A percentile compares a stretch with the other conserved stretches of the same genome.
phyloP scores from a whole-genome alignment of 2,329 filamentous ascomycete genomes.

The Sphaerulina musiva region DNA sequence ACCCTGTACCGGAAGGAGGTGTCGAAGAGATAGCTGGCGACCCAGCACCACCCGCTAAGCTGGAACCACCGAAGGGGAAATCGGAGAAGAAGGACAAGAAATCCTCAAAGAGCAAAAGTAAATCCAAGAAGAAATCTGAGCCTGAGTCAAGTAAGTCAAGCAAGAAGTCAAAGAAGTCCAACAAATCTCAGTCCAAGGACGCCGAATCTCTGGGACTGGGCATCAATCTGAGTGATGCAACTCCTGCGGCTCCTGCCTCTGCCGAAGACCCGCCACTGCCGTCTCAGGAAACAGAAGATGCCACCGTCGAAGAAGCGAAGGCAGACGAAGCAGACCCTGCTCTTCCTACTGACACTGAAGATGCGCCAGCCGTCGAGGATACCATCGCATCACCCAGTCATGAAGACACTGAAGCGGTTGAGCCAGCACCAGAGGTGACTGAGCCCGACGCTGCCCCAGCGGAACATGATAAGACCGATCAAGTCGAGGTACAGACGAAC shows the following conservation, averaged over 20 bases:
- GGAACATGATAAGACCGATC: background rate
- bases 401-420: background rate
- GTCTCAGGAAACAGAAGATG: background rate
- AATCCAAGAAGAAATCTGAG: background rate
- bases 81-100: conserved; percentile 6
- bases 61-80: background rate
- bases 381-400: background rate
- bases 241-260: conserved; percentile 1
- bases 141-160: conserved; percentile 4
- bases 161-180: conserved; percentile 15
- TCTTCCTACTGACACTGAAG: background rate
- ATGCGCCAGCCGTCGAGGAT: background rate
- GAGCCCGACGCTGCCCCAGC: background rate
- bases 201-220: conserved; percentile 12
- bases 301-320: background rate
- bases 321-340: background rate
- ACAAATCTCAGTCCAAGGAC: conserved; percentile 8
- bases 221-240: conserved; percentile 12
- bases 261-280: background rate
- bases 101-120: conserved; percentile 6
- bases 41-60: background rate
- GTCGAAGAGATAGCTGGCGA: background rate
- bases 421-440: background rate
- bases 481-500: background rate
- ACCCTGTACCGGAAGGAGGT: background rate